A percentile compares a stretch with the other conserved stretches of the same genome.
These are phyloP conservation scores for Suillus bovinus DNA, from an alignment of 768 basidiomycete species.

Conservation along the genomic window DNA sequence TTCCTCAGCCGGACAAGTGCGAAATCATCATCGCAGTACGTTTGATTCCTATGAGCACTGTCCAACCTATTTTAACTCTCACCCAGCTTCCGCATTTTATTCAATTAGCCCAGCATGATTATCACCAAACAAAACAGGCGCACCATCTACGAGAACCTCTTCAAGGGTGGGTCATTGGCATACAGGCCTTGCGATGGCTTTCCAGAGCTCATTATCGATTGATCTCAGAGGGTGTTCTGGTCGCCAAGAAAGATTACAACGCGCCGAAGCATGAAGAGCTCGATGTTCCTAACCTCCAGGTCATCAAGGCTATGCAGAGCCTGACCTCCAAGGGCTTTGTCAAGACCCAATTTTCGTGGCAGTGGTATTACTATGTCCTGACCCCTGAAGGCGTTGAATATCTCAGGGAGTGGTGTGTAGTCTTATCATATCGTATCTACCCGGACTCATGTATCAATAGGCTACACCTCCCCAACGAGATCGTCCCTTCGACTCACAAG, in stretches of 20 bases:
- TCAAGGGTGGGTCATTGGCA: slow-evolving; percentile 78
- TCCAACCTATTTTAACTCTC: slow-evolving; percentile 12
- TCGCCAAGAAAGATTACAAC: slow-evolving; percentile 99
- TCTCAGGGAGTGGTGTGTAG: slow-evolving; percentile 79
- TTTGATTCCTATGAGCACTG: slow-evolving; percentile 5
- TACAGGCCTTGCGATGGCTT: background rate
- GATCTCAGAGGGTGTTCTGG: slow-evolving; percentile 88
- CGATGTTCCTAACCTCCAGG: slow-evolving; percentile 67
- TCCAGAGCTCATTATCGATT: slow-evolving; percentile 3
- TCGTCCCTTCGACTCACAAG: slow-evolving; percentile 97
- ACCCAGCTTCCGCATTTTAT: slow-evolving; percentile 29
- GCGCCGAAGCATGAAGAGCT: slow-evolving; percentile 95
- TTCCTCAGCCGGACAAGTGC: slow-evolving; percentile 36
- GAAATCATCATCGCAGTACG: slow-evolving; percentile 38
- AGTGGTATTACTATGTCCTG: slow-evolving; percentile 97
- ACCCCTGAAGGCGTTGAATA: slow-evolving; percentile 97
- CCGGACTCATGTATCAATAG: slow-evolving; percentile 36
- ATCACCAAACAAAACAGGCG: slow-evolving; percentile 95
- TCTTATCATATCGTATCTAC: background rate
- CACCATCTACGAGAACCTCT: slow-evolving; percentile 98
- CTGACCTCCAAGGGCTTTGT: slow-evolving; percentile 79
- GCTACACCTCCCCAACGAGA: slow-evolving; percentile 93
- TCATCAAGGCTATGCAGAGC: slow-evolving; percentile 72
- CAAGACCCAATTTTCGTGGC: slow-evolving; percentile 99
- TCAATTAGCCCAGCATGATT: slow-evolving; percentile 70